A percentile compares a stretch with the other conserved stretches of the same genome.
These are phyloP conservation scores for Naganishia antarctica DNA, from an alignment of 768 basidiomycete species.

Conservation along the genomic window DNA sequence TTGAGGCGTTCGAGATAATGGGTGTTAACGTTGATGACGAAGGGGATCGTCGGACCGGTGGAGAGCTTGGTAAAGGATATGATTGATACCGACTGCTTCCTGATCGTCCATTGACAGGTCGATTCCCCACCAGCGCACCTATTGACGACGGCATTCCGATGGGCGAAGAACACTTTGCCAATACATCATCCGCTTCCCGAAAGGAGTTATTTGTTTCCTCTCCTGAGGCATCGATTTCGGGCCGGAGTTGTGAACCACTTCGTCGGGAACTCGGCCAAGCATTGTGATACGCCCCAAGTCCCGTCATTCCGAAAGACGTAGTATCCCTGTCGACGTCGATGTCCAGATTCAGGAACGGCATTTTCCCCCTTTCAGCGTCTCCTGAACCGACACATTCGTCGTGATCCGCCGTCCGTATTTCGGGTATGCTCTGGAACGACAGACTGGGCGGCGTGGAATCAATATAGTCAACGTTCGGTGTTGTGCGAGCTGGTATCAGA, in stretches of 20 bases:
- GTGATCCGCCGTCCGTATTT: background rate
- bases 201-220: background rate
- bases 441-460: background rate
- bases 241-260: background rate
- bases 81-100: slow-evolving; percentile 4
- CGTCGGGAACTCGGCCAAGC: background rate
- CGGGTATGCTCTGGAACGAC: background rate
- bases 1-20: background rate
- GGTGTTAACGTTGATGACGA: background rate
- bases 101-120: background rate
- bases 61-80: background rate
- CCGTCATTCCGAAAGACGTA: background rate
- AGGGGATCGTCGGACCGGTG: background rate
- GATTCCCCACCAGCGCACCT: background rate
- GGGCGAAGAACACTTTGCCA: background rate
- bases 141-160: background rate
- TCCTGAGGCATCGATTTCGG: background rate
- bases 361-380: background rate
- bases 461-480: background rate
- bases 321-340: background rate
- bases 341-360: slow-evolving; percentile 4
- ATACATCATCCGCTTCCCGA: background rate
- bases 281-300: background rate
- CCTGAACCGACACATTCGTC: background rate
- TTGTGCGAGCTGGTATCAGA: background rate